Percentiles rank a stretch among this genome's conserved stretches.
These are phyloP conservation scores for Cyclostephanos tholiformis DNA, from an alignment of 108 stramenopile species.

Conservation along the genomic window DNA sequence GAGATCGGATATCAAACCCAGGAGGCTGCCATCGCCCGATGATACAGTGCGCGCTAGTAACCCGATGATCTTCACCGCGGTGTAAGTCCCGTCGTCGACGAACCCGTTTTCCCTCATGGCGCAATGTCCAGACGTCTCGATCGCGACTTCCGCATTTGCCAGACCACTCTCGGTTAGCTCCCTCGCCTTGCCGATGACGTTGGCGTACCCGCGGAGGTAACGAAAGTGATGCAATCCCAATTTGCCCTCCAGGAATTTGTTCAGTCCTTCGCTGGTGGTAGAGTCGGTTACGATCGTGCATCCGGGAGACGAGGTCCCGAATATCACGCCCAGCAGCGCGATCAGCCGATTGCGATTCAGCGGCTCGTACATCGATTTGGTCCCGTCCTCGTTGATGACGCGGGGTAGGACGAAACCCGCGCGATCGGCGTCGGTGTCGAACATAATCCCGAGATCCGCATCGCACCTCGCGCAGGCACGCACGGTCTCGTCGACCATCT, in stretches of 20 bases:
- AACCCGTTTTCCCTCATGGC: constrained; percentile 81
- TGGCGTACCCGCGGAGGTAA: constrained; percentile 82
- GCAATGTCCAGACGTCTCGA: constrained; percentile 88
- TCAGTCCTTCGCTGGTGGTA: constrained; percentile 76
- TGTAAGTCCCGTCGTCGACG: constrained; percentile 89
- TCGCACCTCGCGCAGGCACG: constrained; percentile 53
- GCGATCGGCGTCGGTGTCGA: constrained; percentile 90
- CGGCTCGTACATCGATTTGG: constrained; percentile 53
- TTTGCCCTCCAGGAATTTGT: constrained; percentile 56
- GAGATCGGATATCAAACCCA: constrained; percentile 65
- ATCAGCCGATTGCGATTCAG: constrained; percentile 83
- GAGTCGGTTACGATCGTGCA: constrained; percentile 82
- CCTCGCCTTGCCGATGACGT: constrained; percentile 82
- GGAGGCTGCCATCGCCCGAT: constrained; percentile 42
- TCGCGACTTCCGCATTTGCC: constrained; percentile 75
- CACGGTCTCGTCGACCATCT: constrained; percentile 71
- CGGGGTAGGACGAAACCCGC: constrained; percentile 76
- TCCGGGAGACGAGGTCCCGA: constrained; percentile 57
- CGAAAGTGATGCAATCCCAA: constrained; percentile 71
- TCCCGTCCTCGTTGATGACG: constrained; percentile 22
- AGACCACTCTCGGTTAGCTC: constrained; percentile 64
- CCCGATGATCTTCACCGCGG: constrained; percentile 78
- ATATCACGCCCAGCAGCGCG: constrained; percentile 76
- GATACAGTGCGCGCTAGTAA: constrained; percentile 48
- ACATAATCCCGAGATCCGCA: constrained; percentile 84